These are phyloP conservation scores for Papiliotrema flavescens DNA, from an alignment of 1,284 basidiomycete genomes.

Conservation along the genomic window DNA sequence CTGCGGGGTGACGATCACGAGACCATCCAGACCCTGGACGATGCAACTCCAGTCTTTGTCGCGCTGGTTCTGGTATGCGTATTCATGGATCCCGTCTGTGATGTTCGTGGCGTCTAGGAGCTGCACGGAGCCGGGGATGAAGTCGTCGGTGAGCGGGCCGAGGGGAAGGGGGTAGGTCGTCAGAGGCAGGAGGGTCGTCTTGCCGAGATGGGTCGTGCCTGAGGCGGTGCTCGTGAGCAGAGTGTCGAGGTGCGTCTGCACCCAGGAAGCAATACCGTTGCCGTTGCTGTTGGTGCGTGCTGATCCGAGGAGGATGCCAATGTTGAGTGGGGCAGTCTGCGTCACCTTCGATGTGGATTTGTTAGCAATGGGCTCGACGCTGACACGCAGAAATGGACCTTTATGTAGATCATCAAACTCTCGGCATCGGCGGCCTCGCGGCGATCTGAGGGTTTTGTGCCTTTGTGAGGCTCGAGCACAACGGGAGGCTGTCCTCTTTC, in stretches of 20 bases:
- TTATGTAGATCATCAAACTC: too few relatives aligned
- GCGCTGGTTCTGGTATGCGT: not conserved
- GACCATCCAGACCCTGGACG: constrained; percentile 8
- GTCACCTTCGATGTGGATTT: too few relatives aligned
- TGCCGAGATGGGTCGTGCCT: not conserved
- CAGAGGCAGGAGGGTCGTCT: not conserved
- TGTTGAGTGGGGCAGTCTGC: too few relatives aligned
- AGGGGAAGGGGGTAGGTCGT: constrained; percentile 10
- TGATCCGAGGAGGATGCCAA: constrained; percentile 2
- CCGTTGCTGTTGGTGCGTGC: not conserved
- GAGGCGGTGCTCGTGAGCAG: not conserved
- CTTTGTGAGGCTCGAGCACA: too few relatives aligned
- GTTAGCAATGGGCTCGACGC: too few relatives aligned
- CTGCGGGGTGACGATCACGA: constrained; percentile 29
- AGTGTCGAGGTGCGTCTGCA: not conserved
- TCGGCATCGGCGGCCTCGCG: too few relatives aligned
- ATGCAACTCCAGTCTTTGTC: constrained; percentile 9
- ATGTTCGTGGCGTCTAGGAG: not conserved
- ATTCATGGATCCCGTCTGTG: not conserved
- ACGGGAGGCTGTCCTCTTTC: too few relatives aligned
- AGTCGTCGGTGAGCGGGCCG: constrained; percentile 4
- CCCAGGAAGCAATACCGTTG: not conserved
- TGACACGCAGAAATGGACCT: too few relatives aligned
- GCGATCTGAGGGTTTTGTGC: too few relatives aligned
- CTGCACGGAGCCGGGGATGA: constrained; percentile 2